Evolutionary conservation across 148 eudicot genomes (phyloP).

Genomic region (Spergularia bocconei): DNA sequence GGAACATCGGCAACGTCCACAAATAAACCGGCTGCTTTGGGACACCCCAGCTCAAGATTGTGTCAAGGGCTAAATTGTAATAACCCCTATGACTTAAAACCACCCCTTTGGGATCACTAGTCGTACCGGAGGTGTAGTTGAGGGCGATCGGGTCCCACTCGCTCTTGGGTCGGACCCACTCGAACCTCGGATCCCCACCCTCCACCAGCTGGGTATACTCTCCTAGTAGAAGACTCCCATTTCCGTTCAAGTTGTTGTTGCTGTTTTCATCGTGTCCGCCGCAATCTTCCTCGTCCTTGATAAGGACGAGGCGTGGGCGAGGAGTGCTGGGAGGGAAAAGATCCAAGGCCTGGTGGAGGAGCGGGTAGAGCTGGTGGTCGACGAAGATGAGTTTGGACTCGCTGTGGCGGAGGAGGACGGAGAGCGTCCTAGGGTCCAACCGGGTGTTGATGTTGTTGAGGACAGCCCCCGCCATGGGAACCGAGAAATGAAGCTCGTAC

Average conservation of each 20-base stretch:
- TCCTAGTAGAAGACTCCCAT: not conserved
- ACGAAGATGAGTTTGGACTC: conserved; percentile 38
- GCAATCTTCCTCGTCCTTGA: conserved; percentile 17
- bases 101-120: conserved; percentile 44
- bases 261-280: no score
- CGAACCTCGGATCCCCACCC: conserved; percentile 35
- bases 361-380: conserved; percentile 21
- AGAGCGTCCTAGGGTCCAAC: conserved; percentile 39
- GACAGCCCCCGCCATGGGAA: conserved; percentile 64
- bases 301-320: conserved; percentile 24
- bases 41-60: conserved; percentile 34
- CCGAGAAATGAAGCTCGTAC: conserved; percentile 79
- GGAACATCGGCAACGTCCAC: conserved; percentile 59
- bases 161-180: conserved; percentile 40
- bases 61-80: conserved; percentile 32
- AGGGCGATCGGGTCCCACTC: conserved; percentile 48
- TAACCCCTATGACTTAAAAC: conserved; percentile 38
- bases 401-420: conserved; percentile 42
- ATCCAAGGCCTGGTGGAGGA: conserved; percentile 33
- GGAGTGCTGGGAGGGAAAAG: conserved; percentile 18
- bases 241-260: not conserved
- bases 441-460: conserved; percentile 53
- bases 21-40: conserved; percentile 32
- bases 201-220: conserved; percentile 32
- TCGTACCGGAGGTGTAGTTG: conserved; percentile 52